Evolutionary conservation across 306 rosid genomes (phyloP), one percentile per base, ranked within the genome.

Genomic region (Sicyos edulis): DNA sequence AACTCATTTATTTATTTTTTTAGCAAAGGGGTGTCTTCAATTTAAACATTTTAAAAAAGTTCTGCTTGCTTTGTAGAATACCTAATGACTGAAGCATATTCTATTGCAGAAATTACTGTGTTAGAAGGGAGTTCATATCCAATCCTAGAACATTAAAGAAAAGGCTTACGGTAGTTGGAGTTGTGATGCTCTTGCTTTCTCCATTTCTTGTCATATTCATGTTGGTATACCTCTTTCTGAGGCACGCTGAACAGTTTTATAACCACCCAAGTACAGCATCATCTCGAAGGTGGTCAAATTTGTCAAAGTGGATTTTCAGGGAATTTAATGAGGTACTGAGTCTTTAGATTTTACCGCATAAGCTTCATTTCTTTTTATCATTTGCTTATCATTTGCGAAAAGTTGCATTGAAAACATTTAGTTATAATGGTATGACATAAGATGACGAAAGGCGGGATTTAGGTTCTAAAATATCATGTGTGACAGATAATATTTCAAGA

Each of bases 151-250:
- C 96, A 58, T 82, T 93, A 47, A 78, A 81, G 91, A 93, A 80
- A 83, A 87, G 99, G 83, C 91, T 93, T 54, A 84, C 75, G 95
- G 83, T 87, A 45, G 97, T 93, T 61, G 99, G 97, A 74, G 70
- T 91, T 45, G 87, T 73, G 55, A 87, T 93, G 99, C 95, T 91
- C 77, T 85, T 93, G 49, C 95, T 93, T 70, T 93, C 99, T 10
- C 99, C 99, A 34, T 93, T 93, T 88, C 88, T 93, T 79, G 92
- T 86, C 85, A 93, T 93, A 74, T 93, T 93, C 85, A 89, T 93
- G 99, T 81, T 93, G 78, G 97, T 88, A 68, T 89, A 83, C 82
- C 95, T 91, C 83, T 93, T 93, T 84, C 80, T 93, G 77, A 85
- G 96, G 86, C 96, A 93, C 59, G 99, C 99, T 17, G 99, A 93